Evolutionary conservation across 352 stramenopile species (phyloP).

Genomic region (Aphanomyces astaci): DNA sequence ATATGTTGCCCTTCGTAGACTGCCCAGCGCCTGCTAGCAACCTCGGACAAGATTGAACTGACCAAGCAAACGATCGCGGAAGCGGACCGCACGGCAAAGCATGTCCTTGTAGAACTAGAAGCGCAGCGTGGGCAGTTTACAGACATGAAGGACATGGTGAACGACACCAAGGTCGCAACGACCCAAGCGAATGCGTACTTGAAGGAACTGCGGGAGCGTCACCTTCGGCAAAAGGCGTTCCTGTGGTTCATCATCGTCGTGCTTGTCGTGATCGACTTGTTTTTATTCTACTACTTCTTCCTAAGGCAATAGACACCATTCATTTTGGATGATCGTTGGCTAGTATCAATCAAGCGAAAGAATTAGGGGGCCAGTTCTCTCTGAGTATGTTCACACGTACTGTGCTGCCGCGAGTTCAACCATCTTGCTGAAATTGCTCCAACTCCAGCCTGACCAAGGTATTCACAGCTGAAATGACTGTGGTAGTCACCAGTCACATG

Average conservation of each 20-base stretch:
- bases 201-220: slow-evolving; percentile 61
- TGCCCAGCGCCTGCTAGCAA: slow-evolving; percentile 53
- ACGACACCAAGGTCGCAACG: slow-evolving; percentile 59
- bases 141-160: slow-evolving; percentile 74
- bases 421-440: too few relatives aligned
- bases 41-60: slow-evolving; percentile 65
- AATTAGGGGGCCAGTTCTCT: background rate
- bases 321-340: background rate
- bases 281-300: slow-evolving; percentile 83
- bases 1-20: slow-evolving; percentile 30
- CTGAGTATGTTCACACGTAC: background rate
- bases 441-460: too few relatives aligned
- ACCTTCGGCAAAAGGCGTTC: slow-evolving; percentile 59
- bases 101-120: slow-evolving; percentile 69
- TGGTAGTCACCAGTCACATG: too few relatives aligned
- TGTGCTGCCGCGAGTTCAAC: background rate
- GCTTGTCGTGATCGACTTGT: slow-evolving; percentile 55
- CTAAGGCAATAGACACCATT: slow-evolving; percentile 26
- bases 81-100: slow-evolving; percentile 60
- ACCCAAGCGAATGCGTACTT: slow-evolving; percentile 54
- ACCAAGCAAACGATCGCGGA: slow-evolving; percentile 53
- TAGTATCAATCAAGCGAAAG: background rate
- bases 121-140: slow-evolving; percentile 68
- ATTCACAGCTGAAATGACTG: too few relatives aligned
- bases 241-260: slow-evolving; percentile 60